Conservation (phyloP, 2,329 filamentous ascomycete species). For the Fusarium decemcellulare region DNA sequence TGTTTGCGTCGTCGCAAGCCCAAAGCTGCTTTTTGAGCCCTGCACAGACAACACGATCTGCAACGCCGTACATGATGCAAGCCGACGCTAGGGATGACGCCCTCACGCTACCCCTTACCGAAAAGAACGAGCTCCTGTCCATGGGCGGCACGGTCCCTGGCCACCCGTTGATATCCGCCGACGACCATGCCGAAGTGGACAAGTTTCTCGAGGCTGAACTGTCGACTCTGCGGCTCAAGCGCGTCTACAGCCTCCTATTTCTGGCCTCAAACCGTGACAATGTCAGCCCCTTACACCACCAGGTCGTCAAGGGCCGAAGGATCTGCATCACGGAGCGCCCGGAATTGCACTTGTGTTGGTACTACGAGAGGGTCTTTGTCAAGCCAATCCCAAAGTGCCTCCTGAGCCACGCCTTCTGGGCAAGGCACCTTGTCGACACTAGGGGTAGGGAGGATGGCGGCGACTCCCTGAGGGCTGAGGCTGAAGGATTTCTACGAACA, state of each 20-base stretch:
- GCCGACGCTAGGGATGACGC: background rate
- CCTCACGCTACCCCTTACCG: background rate
- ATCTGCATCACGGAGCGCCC: conserved; percentile 55
- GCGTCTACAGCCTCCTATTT: conserved; percentile 16
- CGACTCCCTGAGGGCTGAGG: conserved; percentile 37
- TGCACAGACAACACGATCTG: background rate
- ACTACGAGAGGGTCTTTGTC: conserved; percentile 55
- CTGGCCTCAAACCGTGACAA: conserved; percentile 28
- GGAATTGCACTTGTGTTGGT: conserved; percentile 58
- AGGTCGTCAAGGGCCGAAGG: conserved; percentile 52
- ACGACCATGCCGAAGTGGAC: conserved; percentile 5
- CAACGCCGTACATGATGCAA: background rate
- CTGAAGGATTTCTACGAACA: conserved; percentile 52
- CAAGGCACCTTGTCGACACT: background rate
- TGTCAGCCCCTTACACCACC: conserved; percentile 48
- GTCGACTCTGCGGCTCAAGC: conserved; percentile 10
- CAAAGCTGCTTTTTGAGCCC: background rate
- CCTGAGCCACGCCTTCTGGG: conserved; percentile 52
- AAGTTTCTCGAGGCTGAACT: conserved; percentile 18
- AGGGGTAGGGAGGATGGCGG: background rate
- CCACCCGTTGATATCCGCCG: background rate
- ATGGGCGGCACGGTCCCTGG: conserved; percentile 9
- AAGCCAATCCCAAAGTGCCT: conserved; percentile 58
- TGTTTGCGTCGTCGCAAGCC: background rate
- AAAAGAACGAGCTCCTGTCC: background rate